phyloP scores from a whole-genome alignment of 2,329 filamentous ascomycete species.

The Aspergillus japonicus region DNA sequence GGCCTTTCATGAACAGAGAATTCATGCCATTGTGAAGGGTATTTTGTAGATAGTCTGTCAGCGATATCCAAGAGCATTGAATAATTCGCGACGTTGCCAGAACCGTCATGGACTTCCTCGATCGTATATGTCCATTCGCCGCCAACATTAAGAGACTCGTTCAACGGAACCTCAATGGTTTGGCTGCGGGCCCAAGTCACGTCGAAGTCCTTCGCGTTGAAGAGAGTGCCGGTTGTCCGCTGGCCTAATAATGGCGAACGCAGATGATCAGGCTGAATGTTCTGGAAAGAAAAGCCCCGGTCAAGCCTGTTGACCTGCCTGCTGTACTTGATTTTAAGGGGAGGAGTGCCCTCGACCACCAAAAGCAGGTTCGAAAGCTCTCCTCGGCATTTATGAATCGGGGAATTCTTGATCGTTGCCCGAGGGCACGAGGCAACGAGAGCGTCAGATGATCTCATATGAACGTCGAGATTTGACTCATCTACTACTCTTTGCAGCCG shows the following conservation, averaged over 20 bases:
- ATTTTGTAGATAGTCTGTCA: conserved; percentile 59
- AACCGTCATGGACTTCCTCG: conserved; percentile 86
- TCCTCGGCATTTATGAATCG: conserved; percentile 72
- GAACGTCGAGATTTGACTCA: conserved; percentile 90
- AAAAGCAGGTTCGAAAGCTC: conserved; percentile 84
- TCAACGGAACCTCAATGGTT: conserved; percentile 75
- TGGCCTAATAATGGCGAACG: conserved; percentile 71
- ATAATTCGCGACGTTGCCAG: conserved; percentile 83
- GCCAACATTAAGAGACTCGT: conserved; percentile 77
- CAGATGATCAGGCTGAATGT: conserved; percentile 85
- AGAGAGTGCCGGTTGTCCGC: conserved; percentile 56
- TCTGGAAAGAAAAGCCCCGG: conserved; percentile 85
- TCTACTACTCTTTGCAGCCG: conserved; percentile 81
- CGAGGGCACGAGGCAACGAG: conserved; percentile 84
- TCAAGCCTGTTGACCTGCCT: conserved; percentile 81
- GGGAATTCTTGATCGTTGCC: conserved; percentile 67
- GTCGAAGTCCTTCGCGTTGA: conserved; percentile 52
- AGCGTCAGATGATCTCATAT: conserved; percentile 70
- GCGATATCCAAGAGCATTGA: conserved; percentile 61
- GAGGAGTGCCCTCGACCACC: conserved; percentile 83
- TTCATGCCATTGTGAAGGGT: conserved; percentile 66
- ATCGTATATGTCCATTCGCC: conserved; percentile 88
- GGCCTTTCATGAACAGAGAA: conserved; percentile 88
- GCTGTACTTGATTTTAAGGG: conserved; percentile 89
- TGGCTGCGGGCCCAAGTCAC: conserved; percentile 77